Evolutionary conservation across 2,329 filamentous ascomycete genomes (phyloP), one percentile per base, ranked within the genome.

Genomic region (Venturia effusa): DNA sequence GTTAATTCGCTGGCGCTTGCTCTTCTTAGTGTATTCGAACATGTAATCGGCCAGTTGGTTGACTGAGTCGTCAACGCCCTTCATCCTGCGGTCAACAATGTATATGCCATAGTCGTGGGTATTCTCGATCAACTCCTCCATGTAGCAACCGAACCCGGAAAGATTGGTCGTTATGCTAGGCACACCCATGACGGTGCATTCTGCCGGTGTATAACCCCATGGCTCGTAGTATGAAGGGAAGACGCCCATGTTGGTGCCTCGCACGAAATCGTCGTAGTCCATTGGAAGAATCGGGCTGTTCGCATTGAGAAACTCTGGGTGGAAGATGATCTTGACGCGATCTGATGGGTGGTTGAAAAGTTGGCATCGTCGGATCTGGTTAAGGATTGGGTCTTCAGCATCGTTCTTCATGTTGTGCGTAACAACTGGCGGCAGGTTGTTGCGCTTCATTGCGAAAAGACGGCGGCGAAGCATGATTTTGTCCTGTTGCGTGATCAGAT

Each of bases 331-430:
- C 84, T 99, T 99, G 77, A 99, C 94, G 39, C 94, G 90, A 75
- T 99, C 94, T 0, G 87, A 86, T 0, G 92, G 89, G 75, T 96
- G 89, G 79, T 99, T 99, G 83, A 97, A 97, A 27, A 99, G 87
- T 76, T 97, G 90, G 61, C 97, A 95, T 54, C 94, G 87, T 61
- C 94, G 89, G 71, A 99, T 89, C 78, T 97, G 94, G 81, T 96
- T 96, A 67, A 99, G 80, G 61, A 99, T 90, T 1, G 93, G 94
- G 70, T 99, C 94, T 70, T 97, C 93, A 45, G 83, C 76, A 75
- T 97, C 93, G 73, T 96, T 97, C 70, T 90, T 79, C 93, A 99
- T 97, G 82, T 99, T 97, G 81, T 99, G 94, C 4, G 94, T 99
- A 66, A 97, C 93, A 72, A 99, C 96, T 0, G 94, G 94, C 4